phyloP scores from a whole-genome alignment of 148 eudicot species.

The Vaccinium myrtillus region DNA sequence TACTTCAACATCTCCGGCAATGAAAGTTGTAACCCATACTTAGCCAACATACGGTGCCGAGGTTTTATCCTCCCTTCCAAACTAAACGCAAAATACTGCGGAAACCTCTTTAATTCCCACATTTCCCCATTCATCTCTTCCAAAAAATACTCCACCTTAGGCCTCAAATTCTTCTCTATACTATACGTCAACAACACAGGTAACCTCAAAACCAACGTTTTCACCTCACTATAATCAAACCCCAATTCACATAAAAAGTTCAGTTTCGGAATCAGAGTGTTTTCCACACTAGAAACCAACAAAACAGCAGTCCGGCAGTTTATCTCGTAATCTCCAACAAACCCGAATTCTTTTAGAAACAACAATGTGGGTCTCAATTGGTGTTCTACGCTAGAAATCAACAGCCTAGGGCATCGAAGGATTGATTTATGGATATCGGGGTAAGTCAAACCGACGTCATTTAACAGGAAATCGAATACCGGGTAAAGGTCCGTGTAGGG shows the following conservation, averaged over 20 bases:
- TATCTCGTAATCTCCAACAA: constrained; percentile 41
- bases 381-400: constrained; percentile 44
- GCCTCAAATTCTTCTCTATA: constrained; percentile 59
- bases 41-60: constrained; percentile 51
- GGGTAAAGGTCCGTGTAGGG: constrained; percentile 67
- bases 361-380: constrained; percentile 67
- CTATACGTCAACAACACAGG: constrained; percentile 79
- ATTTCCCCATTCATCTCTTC: constrained; percentile 78
- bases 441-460: constrained; percentile 48
- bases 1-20: constrained; percentile 75
- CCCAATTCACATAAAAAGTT: not conserved
- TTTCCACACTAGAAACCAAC: constrained; percentile 7
- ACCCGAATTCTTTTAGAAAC: constrained; percentile 56
- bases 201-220: constrained; percentile 65
- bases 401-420: constrained; percentile 71
- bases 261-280: not conserved
- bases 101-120: constrained; percentile 67
- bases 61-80: constrained; percentile 81
- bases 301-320: constrained; percentile 18
- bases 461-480: constrained; percentile 56
- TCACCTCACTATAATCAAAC: constrained; percentile 48
- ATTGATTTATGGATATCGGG: constrained; percentile 44
- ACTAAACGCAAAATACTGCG: constrained; percentile 92
- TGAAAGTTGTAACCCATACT: constrained; percentile 57
- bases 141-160: constrained; percentile 72